Evolutionary conservation across 2,329 filamentous ascomycete genomes (phyloP).

Genomic region (Stemphylium vesicarium): DNA sequence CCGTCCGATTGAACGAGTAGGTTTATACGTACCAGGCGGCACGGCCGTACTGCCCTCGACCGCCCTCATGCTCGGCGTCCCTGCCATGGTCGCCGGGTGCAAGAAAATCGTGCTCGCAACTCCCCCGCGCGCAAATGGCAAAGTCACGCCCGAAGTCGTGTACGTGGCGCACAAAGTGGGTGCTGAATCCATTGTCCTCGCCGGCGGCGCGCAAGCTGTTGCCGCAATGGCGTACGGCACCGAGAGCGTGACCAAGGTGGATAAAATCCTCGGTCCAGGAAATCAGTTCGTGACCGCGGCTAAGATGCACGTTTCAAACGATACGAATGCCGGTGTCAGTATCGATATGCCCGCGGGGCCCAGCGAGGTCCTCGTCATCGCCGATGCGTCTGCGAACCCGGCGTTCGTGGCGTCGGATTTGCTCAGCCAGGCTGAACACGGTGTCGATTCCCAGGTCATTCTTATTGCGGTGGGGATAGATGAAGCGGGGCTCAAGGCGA

Average conservation of each 20-base stretch:
- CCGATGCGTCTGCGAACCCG: constrained; percentile 85
- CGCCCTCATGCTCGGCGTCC: constrained; percentile 96
- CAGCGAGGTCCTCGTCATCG: constrained; percentile 94
- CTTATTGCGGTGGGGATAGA: constrained; percentile 82
- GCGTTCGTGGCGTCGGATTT: constrained; percentile 96
- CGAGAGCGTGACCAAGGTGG: constrained; percentile 91
- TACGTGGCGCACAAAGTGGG: constrained; percentile 97
- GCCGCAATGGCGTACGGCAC: constrained; percentile 98
- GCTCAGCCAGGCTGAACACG: constrained; percentile 94
- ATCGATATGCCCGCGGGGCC: constrained; percentile 99
- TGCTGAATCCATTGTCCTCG: constrained; percentile 92
- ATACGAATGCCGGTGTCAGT: constrained; percentile 91
- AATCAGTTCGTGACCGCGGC: constrained; percentile 99
- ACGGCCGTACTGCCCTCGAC: constrained; percentile 97
- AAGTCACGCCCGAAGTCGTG: constrained; percentile 93
- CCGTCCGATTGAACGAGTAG: constrained; percentile 92
- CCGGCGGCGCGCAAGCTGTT: constrained; percentile 92
- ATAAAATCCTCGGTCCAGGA: constrained; percentile 97
- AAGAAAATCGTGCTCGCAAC: constrained; percentile 93
- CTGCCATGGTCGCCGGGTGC: constrained; percentile 96
- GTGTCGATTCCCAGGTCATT: constrained; percentile 93
- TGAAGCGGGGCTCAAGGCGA: constrained; percentile 75
- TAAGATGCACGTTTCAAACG: constrained; percentile 98
- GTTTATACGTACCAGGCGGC: constrained; percentile 92
- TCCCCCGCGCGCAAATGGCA: constrained; percentile 86